phyloP scores from a whole-genome alignment of 1,284 basidiomycete genomes.

The Pterulicium gracile region DNA sequence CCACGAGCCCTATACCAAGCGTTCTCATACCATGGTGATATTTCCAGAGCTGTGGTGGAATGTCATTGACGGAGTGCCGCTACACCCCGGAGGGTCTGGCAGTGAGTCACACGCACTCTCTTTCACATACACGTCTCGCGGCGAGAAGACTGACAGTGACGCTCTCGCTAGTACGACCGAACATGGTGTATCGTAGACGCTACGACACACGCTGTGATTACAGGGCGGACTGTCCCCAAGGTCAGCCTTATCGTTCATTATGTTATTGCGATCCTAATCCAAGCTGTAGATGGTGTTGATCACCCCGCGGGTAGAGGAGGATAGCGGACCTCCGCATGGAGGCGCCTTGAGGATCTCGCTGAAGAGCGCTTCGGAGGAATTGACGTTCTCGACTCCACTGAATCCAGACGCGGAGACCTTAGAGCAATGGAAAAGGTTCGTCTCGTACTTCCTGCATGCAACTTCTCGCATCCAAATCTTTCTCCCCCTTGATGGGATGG shows the following conservation, averaged over 20 bases:
- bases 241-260: slow-evolving; percentile 22
- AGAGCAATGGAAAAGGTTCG: slow-evolving; percentile 45
- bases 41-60: slow-evolving; percentile 50
- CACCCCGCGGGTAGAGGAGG: slow-evolving; percentile 37
- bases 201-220: slow-evolving; percentile 40
- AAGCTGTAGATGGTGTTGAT: slow-evolving; percentile 52
- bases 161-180: slow-evolving; percentile 46
- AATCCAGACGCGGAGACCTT: slow-evolving; percentile 38
- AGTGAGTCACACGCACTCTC: slow-evolving; percentile 25
- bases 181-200: slow-evolving; percentile 58
- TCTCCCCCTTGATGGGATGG: no score
- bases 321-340: slow-evolving; percentile 30
- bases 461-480: neutral
- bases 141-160: slow-evolving; percentile 53
- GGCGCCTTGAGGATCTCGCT: slow-evolving; percentile 45
- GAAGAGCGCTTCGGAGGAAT: slow-evolving; percentile 43
- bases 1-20: slow-evolving; percentile 8
- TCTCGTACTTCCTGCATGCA: slow-evolving; percentile 4
- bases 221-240: slow-evolving; percentile 53
- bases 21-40: slow-evolving; percentile 1
- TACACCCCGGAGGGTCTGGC: slow-evolving; percentile 58
- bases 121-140: slow-evolving; percentile 28
- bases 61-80: slow-evolving; percentile 39
- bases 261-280: neutral
- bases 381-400: slow-evolving; percentile 47